Evolutionary conservation across 345 rosid genomes (phyloP).

Genomic region (Erysimum cheiranthoides): DNA sequence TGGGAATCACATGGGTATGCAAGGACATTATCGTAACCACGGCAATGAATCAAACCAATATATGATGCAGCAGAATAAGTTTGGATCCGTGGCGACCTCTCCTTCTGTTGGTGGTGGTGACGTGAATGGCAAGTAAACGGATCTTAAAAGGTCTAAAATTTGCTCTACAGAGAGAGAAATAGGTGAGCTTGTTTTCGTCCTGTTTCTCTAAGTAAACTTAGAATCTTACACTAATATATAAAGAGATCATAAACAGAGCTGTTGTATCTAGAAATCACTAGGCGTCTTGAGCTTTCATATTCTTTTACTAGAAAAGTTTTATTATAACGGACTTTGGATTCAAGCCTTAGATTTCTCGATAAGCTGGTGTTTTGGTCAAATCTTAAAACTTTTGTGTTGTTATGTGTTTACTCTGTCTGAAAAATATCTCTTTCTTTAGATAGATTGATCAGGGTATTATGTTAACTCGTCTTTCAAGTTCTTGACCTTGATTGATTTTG

Average conservation of each 20-base stretch:
- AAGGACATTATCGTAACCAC: slow-evolving; percentile 23
- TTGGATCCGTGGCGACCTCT: slow-evolving; percentile 50
- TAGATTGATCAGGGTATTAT: background rate
- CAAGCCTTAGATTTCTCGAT: background rate
- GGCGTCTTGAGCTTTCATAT: slow-evolving; percentile 8
- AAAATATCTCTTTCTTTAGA: background rate
- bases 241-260: slow-evolving; percentile 1
- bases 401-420: background rate
- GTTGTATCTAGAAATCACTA: background rate
- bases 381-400: background rate
- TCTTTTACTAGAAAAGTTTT: background rate
- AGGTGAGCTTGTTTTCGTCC: background rate
- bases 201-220: background rate
- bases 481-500: background rate
- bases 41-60: slow-evolving; percentile 48
- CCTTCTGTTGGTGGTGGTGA: slow-evolving; percentile 48
- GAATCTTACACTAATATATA: background rate
- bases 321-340: slow-evolving; percentile 11
- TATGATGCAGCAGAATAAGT: slow-evolving; percentile 63
- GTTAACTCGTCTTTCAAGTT: slow-evolving; percentile 2
- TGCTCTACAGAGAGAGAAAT: background rate
- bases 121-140: slow-evolving; percentile 54
- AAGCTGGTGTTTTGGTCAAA: slow-evolving; percentile 2
- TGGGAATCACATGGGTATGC: slow-evolving; percentile 56
- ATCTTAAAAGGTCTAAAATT: slow-evolving; percentile 15